These are phyloP conservation scores for Leptographium radiaticola DNA, from an alignment of 2,329 filamentous ascomycete genomes.

Conservation along the genomic window DNA sequence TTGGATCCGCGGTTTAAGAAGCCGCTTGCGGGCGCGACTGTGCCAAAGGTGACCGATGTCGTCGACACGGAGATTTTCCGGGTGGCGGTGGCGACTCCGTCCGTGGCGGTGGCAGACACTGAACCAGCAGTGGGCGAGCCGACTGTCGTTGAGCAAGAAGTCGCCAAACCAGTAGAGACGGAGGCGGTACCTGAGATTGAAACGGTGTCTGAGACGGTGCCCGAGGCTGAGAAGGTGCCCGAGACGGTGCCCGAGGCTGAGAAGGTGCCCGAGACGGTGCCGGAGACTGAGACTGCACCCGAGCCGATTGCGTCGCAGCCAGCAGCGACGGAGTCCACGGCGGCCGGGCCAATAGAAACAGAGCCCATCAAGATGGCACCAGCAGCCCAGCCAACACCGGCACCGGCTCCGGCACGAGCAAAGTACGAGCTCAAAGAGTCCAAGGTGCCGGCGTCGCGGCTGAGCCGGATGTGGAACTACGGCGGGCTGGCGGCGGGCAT, in stretches of 20 bases:
- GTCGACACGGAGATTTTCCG: conserved; percentile 36
- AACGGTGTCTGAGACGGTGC: background rate
- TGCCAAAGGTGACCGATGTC: background rate
- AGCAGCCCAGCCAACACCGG: background rate
- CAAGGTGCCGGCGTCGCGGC: conserved; percentile 72
- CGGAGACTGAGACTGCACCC: background rate
- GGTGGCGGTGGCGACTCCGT: conserved; percentile 15
- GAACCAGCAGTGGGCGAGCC: background rate
- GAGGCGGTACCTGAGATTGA: too few species aligned
- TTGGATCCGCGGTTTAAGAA: conserved; percentile 11
- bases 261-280: background rate
- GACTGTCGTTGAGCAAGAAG: background rate
- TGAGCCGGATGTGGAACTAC: conserved; percentile 91
- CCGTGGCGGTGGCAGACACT: too few species aligned
- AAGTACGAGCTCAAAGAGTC: conserved; percentile 67
- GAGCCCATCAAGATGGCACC: background rate
- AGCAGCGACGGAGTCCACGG: background rate
- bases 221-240: too few species aligned
- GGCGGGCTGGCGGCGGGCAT: conserved; percentile 86
- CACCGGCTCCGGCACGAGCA: background rate
- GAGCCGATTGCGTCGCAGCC: background rate
- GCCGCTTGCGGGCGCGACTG: background rate
- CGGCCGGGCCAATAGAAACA: background rate
- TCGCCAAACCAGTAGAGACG: too few species aligned
- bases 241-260: background rate